phyloP scores from a whole-genome alignment of 495 filamentous ascomycete species.

The Polyplosphaeria fusca region DNA sequence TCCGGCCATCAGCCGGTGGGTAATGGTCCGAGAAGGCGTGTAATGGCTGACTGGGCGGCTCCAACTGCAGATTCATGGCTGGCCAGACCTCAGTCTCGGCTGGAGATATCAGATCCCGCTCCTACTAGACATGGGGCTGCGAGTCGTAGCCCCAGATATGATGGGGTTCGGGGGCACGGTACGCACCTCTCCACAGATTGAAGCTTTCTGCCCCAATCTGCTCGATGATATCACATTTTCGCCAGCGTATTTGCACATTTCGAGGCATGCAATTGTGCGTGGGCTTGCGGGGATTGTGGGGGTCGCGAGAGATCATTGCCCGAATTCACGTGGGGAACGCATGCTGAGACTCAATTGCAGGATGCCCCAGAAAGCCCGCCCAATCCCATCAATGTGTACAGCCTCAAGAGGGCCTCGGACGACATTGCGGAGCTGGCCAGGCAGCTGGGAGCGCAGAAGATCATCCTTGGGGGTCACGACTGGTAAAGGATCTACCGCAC shows the following conservation, averaged over 20 bases:
- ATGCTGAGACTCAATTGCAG: slow-evolving; percentile 39
- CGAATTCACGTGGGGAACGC: background rate
- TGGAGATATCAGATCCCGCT: slow-evolving; percentile 84
- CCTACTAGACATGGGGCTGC: slow-evolving; percentile 63
- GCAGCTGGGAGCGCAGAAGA: slow-evolving; percentile 54
- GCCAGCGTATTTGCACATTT: background rate
- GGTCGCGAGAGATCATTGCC: background rate
- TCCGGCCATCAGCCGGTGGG: background rate
- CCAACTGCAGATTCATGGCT: slow-evolving; percentile 63
- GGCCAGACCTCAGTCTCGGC: slow-evolving; percentile 64
- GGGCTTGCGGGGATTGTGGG: slow-evolving; percentile 8
- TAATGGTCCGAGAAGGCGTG: background rate
- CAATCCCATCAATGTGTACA: slow-evolving; percentile 54
- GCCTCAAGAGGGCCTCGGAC: slow-evolving; percentile 63
- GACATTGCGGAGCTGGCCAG: slow-evolving; percentile 65
- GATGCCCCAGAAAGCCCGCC: slow-evolving; percentile 58
- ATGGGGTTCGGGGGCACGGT: slow-evolving; percentile 79
- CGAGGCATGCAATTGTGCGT: background rate
- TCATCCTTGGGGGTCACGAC: slow-evolving; percentile 82
- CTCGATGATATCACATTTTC: slow-evolving; percentile 19
- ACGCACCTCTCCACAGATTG: slow-evolving; percentile 28
- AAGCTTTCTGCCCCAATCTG: background rate
- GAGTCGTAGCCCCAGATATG: slow-evolving; percentile 74
- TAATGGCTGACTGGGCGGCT: background rate
- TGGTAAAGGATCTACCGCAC: too few species aligned